Conservation (phyloP, 2,329 filamentous ascomycete genomes). For the Fusarium euwallaceae region DNA sequence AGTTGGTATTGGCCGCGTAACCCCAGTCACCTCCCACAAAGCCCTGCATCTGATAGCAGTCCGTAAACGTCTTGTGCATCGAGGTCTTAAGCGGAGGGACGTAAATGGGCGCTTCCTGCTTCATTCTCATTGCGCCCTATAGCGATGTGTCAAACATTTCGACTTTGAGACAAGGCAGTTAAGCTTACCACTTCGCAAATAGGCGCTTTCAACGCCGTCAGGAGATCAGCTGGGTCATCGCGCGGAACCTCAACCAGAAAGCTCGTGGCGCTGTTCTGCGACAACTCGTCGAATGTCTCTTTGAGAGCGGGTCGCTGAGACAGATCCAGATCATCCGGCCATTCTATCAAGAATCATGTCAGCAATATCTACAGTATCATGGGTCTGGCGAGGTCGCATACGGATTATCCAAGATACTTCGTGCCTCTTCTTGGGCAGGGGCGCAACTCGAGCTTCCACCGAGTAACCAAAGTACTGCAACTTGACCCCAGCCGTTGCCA, state of each 20-base stretch:
- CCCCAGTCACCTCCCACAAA: constrained; percentile 38
- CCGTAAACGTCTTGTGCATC: constrained; percentile 37
- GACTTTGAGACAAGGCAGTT: neutral
- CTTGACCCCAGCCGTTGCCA: constrained; percentile 22
- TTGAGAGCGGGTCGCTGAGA: neutral
- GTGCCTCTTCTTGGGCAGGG: constrained; percentile 27
- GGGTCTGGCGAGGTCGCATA: neutral
- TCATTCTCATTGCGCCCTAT: constrained; percentile 29
- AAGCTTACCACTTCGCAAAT: constrained; percentile 37
- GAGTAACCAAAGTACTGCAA: constrained; percentile 38
- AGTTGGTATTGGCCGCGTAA: constrained; percentile 34
- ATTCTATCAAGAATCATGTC: neutral
- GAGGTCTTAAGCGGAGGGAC: constrained; percentile 21
- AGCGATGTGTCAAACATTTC: neutral
- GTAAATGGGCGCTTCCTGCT: constrained; percentile 17
- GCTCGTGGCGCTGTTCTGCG: neutral
- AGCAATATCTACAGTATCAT: neutral
- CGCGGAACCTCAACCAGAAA: constrained; percentile 12
- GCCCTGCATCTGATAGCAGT: constrained; percentile 36
- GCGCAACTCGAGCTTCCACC: neutral
- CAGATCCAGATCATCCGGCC: constrained; percentile 21
- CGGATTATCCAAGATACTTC: constrained; percentile 40
- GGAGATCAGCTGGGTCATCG: constrained; percentile 1
- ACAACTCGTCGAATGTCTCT: neutral
- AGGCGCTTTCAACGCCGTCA: constrained; percentile 28